phyloP scores from a whole-genome alignment of 768 basidiomycete species.

The Rhizopogon rudus region DNA sequence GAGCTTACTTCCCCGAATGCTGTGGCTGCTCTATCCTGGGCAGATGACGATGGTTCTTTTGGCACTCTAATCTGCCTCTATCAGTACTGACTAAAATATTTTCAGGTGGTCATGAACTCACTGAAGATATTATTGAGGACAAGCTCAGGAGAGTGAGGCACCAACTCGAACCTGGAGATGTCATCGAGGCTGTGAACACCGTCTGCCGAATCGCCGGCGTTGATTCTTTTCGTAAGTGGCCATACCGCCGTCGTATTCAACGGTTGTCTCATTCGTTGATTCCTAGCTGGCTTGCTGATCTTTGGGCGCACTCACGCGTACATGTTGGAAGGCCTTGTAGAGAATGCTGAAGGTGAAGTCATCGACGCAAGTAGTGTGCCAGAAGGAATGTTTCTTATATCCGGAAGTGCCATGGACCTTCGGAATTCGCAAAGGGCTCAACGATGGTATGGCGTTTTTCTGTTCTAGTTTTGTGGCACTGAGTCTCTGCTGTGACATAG shows the following conservation, averaged over 20 bases:
- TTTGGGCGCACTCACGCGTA: slow-evolving; percentile 83
- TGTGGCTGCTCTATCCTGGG: not conserved
- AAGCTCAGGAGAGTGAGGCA: slow-evolving; percentile 85
- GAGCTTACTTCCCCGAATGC: not conserved
- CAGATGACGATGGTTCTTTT: not conserved
- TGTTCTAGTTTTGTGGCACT: not conserved
- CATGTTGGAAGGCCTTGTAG: slow-evolving; percentile 85
- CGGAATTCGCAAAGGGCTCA: slow-evolving; percentile 77
- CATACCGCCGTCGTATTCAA: not conserved
- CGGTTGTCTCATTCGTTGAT: not conserved
- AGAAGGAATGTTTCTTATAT: slow-evolving; percentile 72
- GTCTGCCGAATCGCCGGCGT: slow-evolving; percentile 87
- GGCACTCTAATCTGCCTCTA: not conserved
- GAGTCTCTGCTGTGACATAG: slow-evolving; percentile 32
- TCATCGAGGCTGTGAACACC: slow-evolving; percentile 82
- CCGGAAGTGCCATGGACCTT: slow-evolving; percentile 78
- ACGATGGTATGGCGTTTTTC: slow-evolving; percentile 55
- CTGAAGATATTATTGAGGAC: slow-evolving; percentile 81
- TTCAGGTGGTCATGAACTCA: slow-evolving; percentile 47
- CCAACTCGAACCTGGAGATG: slow-evolving; percentile 83
- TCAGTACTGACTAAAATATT: not conserved
- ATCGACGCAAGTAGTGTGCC: slow-evolving; percentile 87
- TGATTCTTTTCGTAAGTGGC: slow-evolving; percentile 79
- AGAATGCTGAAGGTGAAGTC: slow-evolving; percentile 82
- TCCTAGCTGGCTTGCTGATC: slow-evolving; percentile 75